Base-by-base conservation (phyloP, 2,329 filamentous ascomycete species). In the Fusarium paranaense region DNA sequence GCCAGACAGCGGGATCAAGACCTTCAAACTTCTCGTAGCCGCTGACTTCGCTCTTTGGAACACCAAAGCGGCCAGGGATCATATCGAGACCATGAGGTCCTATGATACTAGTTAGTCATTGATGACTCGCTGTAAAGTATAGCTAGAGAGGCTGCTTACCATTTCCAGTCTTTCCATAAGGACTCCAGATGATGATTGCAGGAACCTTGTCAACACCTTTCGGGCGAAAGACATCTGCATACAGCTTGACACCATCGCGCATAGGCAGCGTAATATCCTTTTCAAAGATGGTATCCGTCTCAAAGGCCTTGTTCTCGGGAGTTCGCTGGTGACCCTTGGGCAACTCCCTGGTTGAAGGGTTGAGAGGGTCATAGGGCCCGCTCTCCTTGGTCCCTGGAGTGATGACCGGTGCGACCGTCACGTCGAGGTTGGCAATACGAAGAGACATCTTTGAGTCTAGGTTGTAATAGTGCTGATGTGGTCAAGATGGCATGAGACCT, bases 21-120 rank as follows among this genome's bases (percentile, higher is more conserved):
- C 65, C 70, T 6, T 72, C 70, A 2, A 72, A 72, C 32, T 72
- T 73, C n/a, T 72, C 70, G 1, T 70, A 38, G 6, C 70, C 70
- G 20, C 70, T 72, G 0, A 72, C 47, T 16, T 35, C 20, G 13
- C 40, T 45, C 33, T 65, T 63, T 5, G 40, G 61, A 1, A 67
- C 62, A 6, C 65, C 65, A 14, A 67, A 67, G 11, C 64, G 11
- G 6, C 64, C 64, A 1, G 60, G 47, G 11, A 67, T 57, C 64
- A 67, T 67, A 1, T 38, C 61, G 2, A 67, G 61, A 2, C 64
- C 47, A 14, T 67, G 60, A 5, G 64, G 60, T 0, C 64, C 65
- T 67, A 25, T 2, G 10, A 25, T 6, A 11, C 2, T 1, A 13
- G 16, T 52, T 52, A 30, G 25, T 1, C 9, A 47, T 25, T 5